Evolutionary conservation across 352 stramenopile species (phyloP), one percentile per base, ranked within the genome.

Genomic region (Phytopythium montanum): DNA sequence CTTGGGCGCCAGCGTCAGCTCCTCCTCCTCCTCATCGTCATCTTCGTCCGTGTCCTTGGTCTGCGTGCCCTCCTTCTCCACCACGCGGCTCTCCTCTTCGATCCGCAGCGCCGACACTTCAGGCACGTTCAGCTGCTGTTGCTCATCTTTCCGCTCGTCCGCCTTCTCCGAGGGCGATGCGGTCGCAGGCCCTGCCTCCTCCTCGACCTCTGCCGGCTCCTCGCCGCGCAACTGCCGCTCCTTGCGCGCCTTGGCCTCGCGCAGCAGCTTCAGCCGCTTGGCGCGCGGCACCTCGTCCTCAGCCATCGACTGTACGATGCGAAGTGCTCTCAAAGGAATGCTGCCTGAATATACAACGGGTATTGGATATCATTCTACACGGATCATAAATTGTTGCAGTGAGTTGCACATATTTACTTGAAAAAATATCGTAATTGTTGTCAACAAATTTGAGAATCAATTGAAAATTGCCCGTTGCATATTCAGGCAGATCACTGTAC

Each of bases 211-310:
- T 16, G 66, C 59, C 26, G 71, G 56, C 13, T 26, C 41, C 57
- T 77, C 72, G 14, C 59, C 63, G 29, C 62, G 63, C 38, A 82
- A 68, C 26, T 75, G 48, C 18, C 70, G 64, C 58, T 91, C 80
- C 57, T 95, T 95, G 58, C 83, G 83, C 64, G 76, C 68, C 56
- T 91, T 94, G 42, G 84, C 84, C 66, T 95, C 86, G 39, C 84
- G 81, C 62, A 95, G 77, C 60, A 92, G 69, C 76, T 91, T 92
- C 10, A 95, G 60, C 38, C 86, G 84, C 81, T 95, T 95, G 46
- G 81, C 84, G 54, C 86, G 86, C 61, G 79, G 76, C 75, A 90
- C 81, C 50, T 75, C 68, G 54, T 85, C 79, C 16, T 70, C 65
- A 19, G 64, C 72, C 76, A 86, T n/a, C n/a, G n/a, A n/a, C n/a